Base-by-base conservation (phyloP, 1,284 basidiomycete species). In the Pulchroboletus neoregius region DNA sequence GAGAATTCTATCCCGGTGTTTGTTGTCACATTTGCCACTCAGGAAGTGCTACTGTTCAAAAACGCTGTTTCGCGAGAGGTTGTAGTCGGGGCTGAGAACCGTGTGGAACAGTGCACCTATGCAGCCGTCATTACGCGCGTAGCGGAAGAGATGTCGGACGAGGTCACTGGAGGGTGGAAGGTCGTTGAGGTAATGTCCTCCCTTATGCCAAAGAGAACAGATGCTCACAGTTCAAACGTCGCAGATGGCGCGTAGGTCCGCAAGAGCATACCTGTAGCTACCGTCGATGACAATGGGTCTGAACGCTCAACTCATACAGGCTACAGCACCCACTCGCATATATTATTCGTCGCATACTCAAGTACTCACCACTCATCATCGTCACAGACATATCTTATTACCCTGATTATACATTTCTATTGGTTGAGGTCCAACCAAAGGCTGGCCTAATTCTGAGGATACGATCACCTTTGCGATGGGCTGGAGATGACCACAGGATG, bases 91-190 rank as follows among this genome's bases (percentile, higher is more conserved):
- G 84, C 87, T 8, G 91, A 94, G 61, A 78, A 93, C 60, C 80
- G 83, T 55, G 94, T 98, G 24, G 93, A 97, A 67, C 86, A 94
- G 61, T 96, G 93, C 62, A 83, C 83, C 28, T 99, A 99, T 66
- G 91, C 89, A 16, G 91, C 93, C 44, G 94, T 94, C 3, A 69
- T 99, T 51, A 97, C 94, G 5, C 79, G 94, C 35, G 69, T 91
- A 34, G 87, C 91, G 64, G 85, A 85, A 56, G 91, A 95, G 62
- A 71, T 95, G 45, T 83, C 84, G 36, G 90, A 98, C 60, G 89
- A 95, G 68, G 75, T 97, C 43, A 99, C 96, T 0, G 92, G 92
- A 40, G 96, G 96, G 9, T 99, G 96, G 96, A 98, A 98, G 71
- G 82, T 99, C 45, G 79, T 98, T 33, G 94, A 98, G 82, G 90